A percentile compares a stretch with the other conserved stretches of the same genome.
Evolutionary conservation across 1,139 yeast genomes (phyloP).

Genomic region (Nematodospora anomalae): DNA sequence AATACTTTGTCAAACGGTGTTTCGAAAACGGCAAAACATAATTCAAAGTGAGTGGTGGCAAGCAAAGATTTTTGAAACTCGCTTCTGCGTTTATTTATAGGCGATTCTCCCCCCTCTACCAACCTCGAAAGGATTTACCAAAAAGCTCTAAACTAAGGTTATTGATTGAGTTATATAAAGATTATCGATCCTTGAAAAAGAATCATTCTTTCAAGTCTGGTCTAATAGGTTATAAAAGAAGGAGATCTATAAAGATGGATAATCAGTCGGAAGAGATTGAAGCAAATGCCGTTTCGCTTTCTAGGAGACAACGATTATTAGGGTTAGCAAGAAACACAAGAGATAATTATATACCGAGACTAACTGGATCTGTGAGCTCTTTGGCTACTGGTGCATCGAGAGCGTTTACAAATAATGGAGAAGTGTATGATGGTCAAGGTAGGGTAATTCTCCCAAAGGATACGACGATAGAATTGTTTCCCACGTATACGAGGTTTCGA

Average conservation of each 20-base stretch:
- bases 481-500: slow-evolving; percentile 57
- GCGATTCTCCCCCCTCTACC: slow-evolving; percentile 17
- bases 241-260: slow-evolving; percentile 2
- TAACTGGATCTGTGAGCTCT: slow-evolving; percentile 49
- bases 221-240: slow-evolving; percentile 7
- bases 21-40: too few relatives aligned
- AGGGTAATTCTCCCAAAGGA: slow-evolving; percentile 37
- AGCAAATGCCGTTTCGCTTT: slow-evolving; percentile 9
- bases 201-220: slow-evolving; percentile 17
- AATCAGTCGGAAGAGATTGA: not conserved
- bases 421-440: slow-evolving; percentile 34
- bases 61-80: slow-evolving; percentile 15
- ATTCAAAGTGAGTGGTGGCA: slow-evolving; percentile 11
- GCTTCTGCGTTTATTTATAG: slow-evolving; percentile 23
- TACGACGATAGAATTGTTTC: slow-evolving; percentile 49
- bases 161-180: slow-evolving; percentile 24
- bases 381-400: slow-evolving; percentile 49
- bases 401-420: slow-evolving; percentile 31
- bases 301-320: slow-evolving; percentile 37
- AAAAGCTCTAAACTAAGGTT: slow-evolving; percentile 18
- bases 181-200: slow-evolving; percentile 25
- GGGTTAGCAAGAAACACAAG: slow-evolving; percentile 58
- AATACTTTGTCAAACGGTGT: too few relatives aligned
- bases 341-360: slow-evolving; percentile 56
- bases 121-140: slow-evolving; percentile 1